Evolutionary conservation across 192 early-diverging fungal genomes (phyloP), one percentile per base, ranked within the genome.

Genomic region (Coemansia sp.): DNA sequence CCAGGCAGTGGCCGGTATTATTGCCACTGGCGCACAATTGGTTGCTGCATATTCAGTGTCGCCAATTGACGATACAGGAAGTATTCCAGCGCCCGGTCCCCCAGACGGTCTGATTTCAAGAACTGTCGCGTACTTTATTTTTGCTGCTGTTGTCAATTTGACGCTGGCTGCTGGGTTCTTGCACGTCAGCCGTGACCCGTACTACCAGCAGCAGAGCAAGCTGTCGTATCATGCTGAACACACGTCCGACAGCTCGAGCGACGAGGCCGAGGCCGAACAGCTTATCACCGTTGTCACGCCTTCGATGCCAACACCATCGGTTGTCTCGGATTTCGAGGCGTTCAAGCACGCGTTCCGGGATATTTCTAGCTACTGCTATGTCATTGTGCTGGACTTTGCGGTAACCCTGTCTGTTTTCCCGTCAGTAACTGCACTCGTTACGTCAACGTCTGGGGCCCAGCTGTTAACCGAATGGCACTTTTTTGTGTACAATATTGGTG

Each of bases 351-450:
- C 73, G 14, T 80, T 80, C 56, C 54, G 61, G 40, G 72, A 80
- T 50, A 67, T 81, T n/a, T 73, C 79, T n/a, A 67, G 70, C 17
- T 62, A 84, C 49, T 74, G 76, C 23, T 79, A 85, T 47, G 71
- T 84, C 11, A 77, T 89, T 5, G 63, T 81, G 4, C 68, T 88
- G 20, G 79, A 86, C 28, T 91, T 89, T 71, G 59, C 81, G 9
- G 67, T 91, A 44, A 93, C 91, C 0, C 67, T 93, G 14, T 77
- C 85, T 11, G 67, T 92, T 8, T 93, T 87, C 66, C 91, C 91
- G 0, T 87, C 90, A 9, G 79, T 92, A 37, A 93, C 90, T 2
- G 74, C 87, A 1, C 71, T 87, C 23, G 85, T 92, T 47, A 86
- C 28, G 56, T 83, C 79, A 58, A 83, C 73, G 47, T 76, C 51